Base-by-base conservation (phyloP, 2,329 filamentous ascomycete species). In the Colletotrichum cordylinicola region DNA sequence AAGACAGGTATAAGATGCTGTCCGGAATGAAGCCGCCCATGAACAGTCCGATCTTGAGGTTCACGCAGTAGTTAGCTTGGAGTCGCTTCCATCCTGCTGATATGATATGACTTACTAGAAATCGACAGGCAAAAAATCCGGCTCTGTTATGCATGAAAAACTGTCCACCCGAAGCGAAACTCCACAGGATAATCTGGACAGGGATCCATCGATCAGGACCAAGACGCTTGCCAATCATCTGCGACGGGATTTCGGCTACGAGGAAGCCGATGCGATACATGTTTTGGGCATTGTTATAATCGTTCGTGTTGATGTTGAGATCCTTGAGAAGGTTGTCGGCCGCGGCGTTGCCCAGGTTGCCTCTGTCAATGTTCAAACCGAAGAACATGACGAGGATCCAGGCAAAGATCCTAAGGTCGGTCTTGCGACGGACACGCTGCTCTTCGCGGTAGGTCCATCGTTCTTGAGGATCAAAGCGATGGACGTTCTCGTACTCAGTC, bases 161-260 rank as follows among this genome's bases (percentile, higher is more conserved):
- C 79, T 90, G 89, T 72, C 83, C 82, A 18, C 84, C 82, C 2
- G 89, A 86, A 8, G 90, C 86, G 10, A 89, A 78, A 79, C 87
- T 89, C 89, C 88, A 91, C 4, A 86, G 83, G 2, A 88, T 80
- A 86, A 92, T 91, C 76, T 90, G 89, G 37, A 88, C 82, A 0
- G 90, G 90, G 60, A 91, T 91, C 89, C 89, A 91, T 15, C 88
- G 85, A 67, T 79, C 78, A 1, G 80, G 79, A 0, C 80, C 80
- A 12, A 90, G 81, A 85, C 86, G 90, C 81, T 92, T 90, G 73
- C 84, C 86, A 31, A 92, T 84, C 27, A 93, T 83, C 78, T 92
- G 90, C 0, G 90, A 91, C 0, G 91, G 91, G 1, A 93, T 83
- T 79, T 93, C 91, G 0, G 90, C 87, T 21, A 84, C 86, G 24